Base-by-base conservation (phyloP, 345 rosid species). In the Citrus medica region DNA sequence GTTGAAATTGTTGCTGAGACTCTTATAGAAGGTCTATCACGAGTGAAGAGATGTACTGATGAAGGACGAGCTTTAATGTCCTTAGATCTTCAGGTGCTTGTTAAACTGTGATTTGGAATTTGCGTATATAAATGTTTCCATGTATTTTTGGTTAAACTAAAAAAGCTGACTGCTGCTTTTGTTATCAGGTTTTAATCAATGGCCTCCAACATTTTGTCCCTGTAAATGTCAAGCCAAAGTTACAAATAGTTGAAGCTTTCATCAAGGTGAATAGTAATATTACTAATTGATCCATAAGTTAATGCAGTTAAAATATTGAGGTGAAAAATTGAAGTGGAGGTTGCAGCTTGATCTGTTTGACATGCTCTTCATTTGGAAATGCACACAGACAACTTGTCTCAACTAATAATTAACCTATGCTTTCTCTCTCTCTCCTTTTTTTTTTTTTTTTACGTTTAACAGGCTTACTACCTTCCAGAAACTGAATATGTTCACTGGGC, bases 41-140 rank as follows among this genome's bases (percentile, higher is more conserved):
- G 97, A 69, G 93, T 97, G 76, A 97, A 92, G 86, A 92, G 89
- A 83, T 97, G 99, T 67, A 88, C 92, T 64, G 94, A 97, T 85
- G 98, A 91, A 88, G 99, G 99, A 78, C 90, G 98, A 59, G 98
- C 89, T 86, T 94, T 94, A 82, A 93, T 97, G 99, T 93, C 92
- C 53, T 82, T 97, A 78, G 99, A 94, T 89, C 87, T 89, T 81
- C 99, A 97, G 98, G 99, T 96, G 59, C 42, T 58, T 77, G 73
- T 73, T 30, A 8, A 68, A 30, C 25, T 48, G 14, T n/a, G 53
- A 60, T 38, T 27, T 17, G 21, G 55, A 55, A 65, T 60, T 46
- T 71, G 51, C 10, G 4, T 67, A 51, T 46, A 46, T 61, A 32
- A 37, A 25, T 12, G n/a, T 78, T 69, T 74, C 59, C 60, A 4